Evolutionary conservation across 441 rosid species (phyloP), one percentile per base, ranked within the genome.

Genomic region (Gossypium gossypioides): DNA sequence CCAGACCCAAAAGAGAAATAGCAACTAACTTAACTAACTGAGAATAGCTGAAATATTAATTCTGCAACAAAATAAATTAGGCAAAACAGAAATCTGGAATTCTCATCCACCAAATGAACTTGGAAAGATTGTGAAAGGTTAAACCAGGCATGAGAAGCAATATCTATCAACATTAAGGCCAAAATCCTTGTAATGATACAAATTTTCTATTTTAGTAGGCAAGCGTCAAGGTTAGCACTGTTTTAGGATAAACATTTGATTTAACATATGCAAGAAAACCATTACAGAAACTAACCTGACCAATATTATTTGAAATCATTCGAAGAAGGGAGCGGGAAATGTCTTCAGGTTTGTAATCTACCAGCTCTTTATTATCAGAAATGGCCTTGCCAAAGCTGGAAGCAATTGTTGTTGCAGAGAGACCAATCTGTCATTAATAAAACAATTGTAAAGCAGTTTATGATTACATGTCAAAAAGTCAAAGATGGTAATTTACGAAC

Each of bases 331-430:
- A 88, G 55, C 88, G 78, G 25, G 92, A 85, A 1, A 88, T 77
- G 55, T 89, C 90, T 83, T 91, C 96, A 64, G 89, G 86, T 55
- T 82, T 74, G 78, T 85, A 91, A 74, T 89, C 93, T 81, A 84
- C 87, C 19, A 89, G 92, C 76, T 87, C 92, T 79, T 87, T 91
- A 29, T 82, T 84, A 65, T 86, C 89, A 60, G 91, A 81, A 68
- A 91, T 86, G 44, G 89, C 87, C 86, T 87, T 91, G 50, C 97
- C 97, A 66, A 91, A 89, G 80, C 96, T 91, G 29, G 97, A 91
- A 71, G 97, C 96, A 1, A 89, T 91, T 27, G 89, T 79, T 75
- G 96, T 86, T 34, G 96, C 85, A 51, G 89, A 75, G 40, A 91
- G 91, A 80, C 97, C 97, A 79, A 91, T 80, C 97, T 91, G 77